Conservation (phyloP, 148 eudicot genomes). For the Agrostemma githago region DNA sequence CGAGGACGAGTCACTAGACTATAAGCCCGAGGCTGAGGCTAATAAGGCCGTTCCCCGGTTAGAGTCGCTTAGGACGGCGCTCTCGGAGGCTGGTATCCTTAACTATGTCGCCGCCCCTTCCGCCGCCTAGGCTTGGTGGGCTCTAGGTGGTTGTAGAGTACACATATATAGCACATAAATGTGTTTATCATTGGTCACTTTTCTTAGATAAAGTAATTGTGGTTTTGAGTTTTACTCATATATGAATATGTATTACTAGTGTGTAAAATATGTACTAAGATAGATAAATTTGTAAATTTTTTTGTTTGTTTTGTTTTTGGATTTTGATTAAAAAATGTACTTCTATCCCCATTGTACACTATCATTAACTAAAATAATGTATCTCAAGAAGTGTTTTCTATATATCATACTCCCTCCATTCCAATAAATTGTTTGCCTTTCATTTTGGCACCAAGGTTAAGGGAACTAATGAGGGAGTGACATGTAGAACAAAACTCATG, state of each 20-base stretch:
- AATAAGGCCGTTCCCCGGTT: not conserved
- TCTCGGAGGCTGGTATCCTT: conserved; percentile 26
- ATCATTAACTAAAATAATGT: too few species aligned
- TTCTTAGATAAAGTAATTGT: not conserved
- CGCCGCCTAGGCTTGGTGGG: conserved; percentile 27
- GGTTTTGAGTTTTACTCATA: not conserved
- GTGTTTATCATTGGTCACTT: not conserved
- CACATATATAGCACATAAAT: not conserved
- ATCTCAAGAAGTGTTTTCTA: too few species aligned
- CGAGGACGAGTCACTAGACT: conserved; percentile 37
- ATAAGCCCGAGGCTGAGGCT: conserved; percentile 8
- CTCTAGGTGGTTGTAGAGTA: not conserved
- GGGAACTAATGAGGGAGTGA: too few species aligned
- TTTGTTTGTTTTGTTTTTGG: not conserved
- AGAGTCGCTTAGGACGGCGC: conserved; percentile 26
- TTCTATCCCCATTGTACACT: too few species aligned
- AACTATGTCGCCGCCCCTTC: conserved; percentile 38
- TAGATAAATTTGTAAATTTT: not conserved
- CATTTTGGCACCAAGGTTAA: too few species aligned
- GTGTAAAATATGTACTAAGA: not conserved
- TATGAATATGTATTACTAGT: not conserved
- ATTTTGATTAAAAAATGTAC: too few species aligned
- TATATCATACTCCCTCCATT: too few species aligned
- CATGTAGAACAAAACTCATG: too few species aligned
- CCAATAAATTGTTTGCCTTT: too few species aligned